Conservation (phyloP, 805 yeast species). For the Cyberlindnera veronae region DNA sequence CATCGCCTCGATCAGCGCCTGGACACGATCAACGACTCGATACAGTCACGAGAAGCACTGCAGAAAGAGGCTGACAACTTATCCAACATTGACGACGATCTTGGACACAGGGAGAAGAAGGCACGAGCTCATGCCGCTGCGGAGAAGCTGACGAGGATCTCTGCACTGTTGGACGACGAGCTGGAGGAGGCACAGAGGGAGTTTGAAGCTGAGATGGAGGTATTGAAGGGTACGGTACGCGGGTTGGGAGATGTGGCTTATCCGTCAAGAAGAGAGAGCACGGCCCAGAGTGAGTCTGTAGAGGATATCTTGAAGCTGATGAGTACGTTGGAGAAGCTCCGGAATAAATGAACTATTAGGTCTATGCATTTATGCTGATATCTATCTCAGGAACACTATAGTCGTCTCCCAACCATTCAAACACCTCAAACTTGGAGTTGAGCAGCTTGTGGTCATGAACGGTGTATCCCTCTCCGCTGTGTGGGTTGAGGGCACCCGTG, state of each 20-base stretch:
- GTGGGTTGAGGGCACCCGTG: conserved; percentile 55
- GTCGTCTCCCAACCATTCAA: conserved; percentile 59
- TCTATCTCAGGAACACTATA: conserved; percentile 25
- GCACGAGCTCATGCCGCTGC: not conserved
- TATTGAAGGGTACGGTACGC: conserved; percentile 20
- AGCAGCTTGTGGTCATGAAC: conserved; percentile 72
- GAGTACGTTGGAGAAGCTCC: conserved; percentile 2
- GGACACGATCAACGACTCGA: conserved; percentile 5
- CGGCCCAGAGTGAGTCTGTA: conserved; percentile 8
- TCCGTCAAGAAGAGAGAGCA: conserved; percentile 1
- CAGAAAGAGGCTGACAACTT: too few species aligned
- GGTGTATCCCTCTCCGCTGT: conserved; percentile 64
- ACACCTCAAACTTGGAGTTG: conserved; percentile 86
- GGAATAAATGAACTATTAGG: not conserved
- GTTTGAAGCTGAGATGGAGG: conserved; percentile 7
- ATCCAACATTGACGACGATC: too few species aligned
- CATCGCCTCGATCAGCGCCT: conserved; percentile 1
- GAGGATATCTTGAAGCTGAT: conserved; percentile 18
- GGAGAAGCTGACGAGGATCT: conserved; percentile 26
- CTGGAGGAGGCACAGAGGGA: conserved; percentile 23
- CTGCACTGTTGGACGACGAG: conserved; percentile 29
- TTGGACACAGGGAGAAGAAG: not conserved
- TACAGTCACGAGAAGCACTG: conserved; percentile 1
- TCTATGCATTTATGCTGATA: conserved; percentile 22
- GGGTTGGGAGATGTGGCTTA: conserved; percentile 25